Conservation (phyloP, 805 yeast species). For the Isabelozyma pseudorhagii region DNA sequence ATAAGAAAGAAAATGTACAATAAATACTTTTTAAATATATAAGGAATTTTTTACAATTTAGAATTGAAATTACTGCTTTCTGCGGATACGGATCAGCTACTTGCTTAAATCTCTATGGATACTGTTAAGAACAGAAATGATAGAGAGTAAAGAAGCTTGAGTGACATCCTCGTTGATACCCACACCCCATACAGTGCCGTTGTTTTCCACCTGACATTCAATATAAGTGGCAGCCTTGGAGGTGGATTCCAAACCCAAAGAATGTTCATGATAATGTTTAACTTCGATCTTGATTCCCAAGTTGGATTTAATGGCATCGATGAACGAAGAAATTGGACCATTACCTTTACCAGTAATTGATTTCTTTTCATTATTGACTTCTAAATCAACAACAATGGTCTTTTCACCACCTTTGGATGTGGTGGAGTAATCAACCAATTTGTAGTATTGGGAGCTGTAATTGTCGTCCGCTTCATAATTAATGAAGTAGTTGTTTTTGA, state of each 20-base stretch:
- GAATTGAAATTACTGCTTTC: neutral
- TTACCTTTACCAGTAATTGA: constrained; percentile 64
- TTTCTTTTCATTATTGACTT: constrained; percentile 38
- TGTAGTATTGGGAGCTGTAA: constrained; percentile 24
- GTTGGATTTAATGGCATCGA: constrained; percentile 53
- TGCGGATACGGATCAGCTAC: neutral
- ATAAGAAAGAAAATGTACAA: too few relatives aligned
- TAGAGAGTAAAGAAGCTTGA: constrained; percentile 73
- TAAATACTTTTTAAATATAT: too few relatives aligned
- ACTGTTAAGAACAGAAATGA: constrained; percentile 61
- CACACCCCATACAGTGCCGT: constrained; percentile 73
- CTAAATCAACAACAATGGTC: constrained; percentile 48
- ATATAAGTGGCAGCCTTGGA: constrained; percentile 77
- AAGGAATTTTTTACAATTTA: neutral
- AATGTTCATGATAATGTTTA: constrained; percentile 72
- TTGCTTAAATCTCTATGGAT: constrained; percentile 16
- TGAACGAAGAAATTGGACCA: constrained; percentile 79
- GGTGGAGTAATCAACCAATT: constrained; percentile 48
- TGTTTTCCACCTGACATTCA: constrained; percentile 31
- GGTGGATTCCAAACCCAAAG: constrained; percentile 69
- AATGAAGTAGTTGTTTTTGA: constrained; percentile 55
- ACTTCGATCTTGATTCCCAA: constrained; percentile 56
- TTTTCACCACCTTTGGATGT: constrained; percentile 35
- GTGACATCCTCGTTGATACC: constrained; percentile 90
- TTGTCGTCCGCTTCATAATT: constrained; percentile 28